Conservation (phyloP, 257 asterid genomes). For the Fraxinus anomala region DNA sequence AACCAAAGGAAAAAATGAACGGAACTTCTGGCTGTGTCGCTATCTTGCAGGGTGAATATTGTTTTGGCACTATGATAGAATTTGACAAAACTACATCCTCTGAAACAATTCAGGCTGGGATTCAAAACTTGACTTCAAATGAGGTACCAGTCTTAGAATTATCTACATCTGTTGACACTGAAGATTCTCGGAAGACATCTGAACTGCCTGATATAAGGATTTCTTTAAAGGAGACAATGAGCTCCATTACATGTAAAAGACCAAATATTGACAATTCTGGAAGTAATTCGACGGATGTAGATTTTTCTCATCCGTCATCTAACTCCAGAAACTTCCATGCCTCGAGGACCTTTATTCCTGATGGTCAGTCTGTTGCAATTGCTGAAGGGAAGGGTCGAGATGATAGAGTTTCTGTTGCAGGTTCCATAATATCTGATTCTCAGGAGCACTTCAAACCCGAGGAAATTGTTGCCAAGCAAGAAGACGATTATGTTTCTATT, state of each 20-base stretch:
- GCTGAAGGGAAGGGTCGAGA: slow-evolving; percentile 33
- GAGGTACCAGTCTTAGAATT: slow-evolving; percentile 21
- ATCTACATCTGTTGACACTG: slow-evolving; percentile 26
- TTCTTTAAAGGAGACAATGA: slow-evolving; percentile 21
- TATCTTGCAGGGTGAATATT: slow-evolving; percentile 25
- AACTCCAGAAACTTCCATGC: slow-evolving; percentile 35
- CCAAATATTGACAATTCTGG: slow-evolving; percentile 32
- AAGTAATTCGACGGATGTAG: slow-evolving; percentile 27
- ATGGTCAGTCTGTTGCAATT: slow-evolving; percentile 30
- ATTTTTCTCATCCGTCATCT: slow-evolving; percentile 21
- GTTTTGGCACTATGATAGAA: slow-evolving; percentile 31
- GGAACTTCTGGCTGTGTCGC: slow-evolving; percentile 7
- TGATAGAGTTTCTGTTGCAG: slow-evolving; percentile 32
- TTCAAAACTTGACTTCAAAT: slow-evolving; percentile 17
- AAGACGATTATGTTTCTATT: slow-evolving; percentile 27
- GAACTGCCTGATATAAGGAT: slow-evolving; percentile 40
- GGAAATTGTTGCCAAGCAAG: slow-evolving; percentile 31
- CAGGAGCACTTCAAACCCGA: slow-evolving; percentile 15
- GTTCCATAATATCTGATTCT: slow-evolving; percentile 27
- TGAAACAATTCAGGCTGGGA: slow-evolving; percentile 15
- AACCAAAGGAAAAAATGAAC: slow-evolving; percentile 12
- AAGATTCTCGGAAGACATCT: slow-evolving; percentile 30
- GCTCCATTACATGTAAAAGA: slow-evolving; percentile 21
- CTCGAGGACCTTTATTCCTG: slow-evolving; percentile 35
- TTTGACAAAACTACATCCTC: slow-evolving; percentile 9